Percentiles rank a stretch among this genome's conserved stretches.
Evolutionary conservation across 805 yeast species (phyloP).

Genomic region (Metschnikowia picachoensis): DNA sequence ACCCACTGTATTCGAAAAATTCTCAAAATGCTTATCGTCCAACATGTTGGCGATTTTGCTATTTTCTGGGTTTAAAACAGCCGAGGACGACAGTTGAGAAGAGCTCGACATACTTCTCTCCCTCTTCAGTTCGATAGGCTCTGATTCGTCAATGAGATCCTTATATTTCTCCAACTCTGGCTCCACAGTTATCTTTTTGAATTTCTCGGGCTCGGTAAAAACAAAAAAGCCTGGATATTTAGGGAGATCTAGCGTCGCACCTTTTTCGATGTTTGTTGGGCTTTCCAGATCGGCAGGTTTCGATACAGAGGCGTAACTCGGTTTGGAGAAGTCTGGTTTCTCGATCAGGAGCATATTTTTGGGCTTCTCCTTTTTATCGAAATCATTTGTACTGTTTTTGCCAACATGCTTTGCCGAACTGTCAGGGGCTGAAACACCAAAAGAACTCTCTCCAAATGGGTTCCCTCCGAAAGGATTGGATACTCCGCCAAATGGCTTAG

Average conservation of each 20-base stretch:
- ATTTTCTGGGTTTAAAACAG: conserved; percentile 19
- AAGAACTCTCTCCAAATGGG: conserved; percentile 34
- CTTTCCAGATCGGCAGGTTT: not conserved
- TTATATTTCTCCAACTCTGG: conserved; percentile 48
- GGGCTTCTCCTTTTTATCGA: not conserved
- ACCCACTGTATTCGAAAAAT: conserved; percentile 69
- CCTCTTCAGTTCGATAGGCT: conserved; percentile 23
- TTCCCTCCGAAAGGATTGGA: conserved; percentile 36
- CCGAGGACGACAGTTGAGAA: conserved; percentile 13
- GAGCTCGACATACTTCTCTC: conserved; percentile 16
- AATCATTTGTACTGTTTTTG: conserved; percentile 2
- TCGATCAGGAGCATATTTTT: too few relatives aligned
- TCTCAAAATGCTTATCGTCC: conserved; percentile 75
- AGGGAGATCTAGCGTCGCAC: conserved; percentile 30
- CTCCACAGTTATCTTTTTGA: conserved; percentile 49
- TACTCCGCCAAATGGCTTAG: conserved; percentile 16
- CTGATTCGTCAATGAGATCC: conserved; percentile 49
- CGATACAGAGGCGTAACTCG: conserved; percentile 8
- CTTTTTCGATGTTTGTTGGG: not conserved
- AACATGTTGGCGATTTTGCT: conserved; percentile 46
- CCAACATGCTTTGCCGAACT: conserved; percentile 10
- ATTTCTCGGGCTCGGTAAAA: conserved; percentile 68
- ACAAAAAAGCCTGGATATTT: conserved; percentile 62
- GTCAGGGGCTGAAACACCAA: conserved; percentile 10
- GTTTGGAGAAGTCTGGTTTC: conserved; percentile 1